Evolutionary conservation across 495 filamentous ascomycete genomes (phyloP), one percentile per base, ranked within the genome.

Genomic region (Penicillium argentinense): DNA sequence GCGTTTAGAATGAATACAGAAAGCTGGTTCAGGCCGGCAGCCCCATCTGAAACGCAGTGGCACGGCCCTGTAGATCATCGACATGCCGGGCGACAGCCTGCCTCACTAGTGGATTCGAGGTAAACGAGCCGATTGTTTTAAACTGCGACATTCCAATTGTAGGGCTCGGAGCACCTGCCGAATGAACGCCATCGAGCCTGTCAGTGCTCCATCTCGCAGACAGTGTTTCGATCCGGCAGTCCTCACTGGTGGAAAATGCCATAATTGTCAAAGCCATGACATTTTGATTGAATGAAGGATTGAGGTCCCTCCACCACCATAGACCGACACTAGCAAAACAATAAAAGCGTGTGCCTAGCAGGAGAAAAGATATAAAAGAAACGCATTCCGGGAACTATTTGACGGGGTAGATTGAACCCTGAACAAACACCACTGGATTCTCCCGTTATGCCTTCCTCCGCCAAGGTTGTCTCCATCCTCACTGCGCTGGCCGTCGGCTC

Each of bases 371-470:
- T 36, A 36, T 36, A 36, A 36, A 36, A 18, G 21, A 21, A 4
- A 18, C 3, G 17, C 16, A 19, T 21, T 8, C 17, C 16, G 16
- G n/a, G n/a, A n/a, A n/a, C n/a, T n/a, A n/a, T n/a, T n/a, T n/a
- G n/a, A n/a, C n/a, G n/a, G n/a, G n/a, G n/a, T n/a, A n/a, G n/a
- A n/a, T n/a, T n/a, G n/a, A n/a, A n/a, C n/a, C n/a, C n/a, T n/a
- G n/a, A n/a, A n/a, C n/a, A n/a, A n/a, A n/a, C n/a, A n/a, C n/a
- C n/a, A n/a, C n/a, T n/a, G n/a, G n/a, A n/a, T n/a, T n/a, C n/a
- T n/a, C n/a, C n/a, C 30, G 43, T 17, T 17, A 60, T 60, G 57
- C 51, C 47, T 43, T 57, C 52, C 13, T 19, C 37, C 12, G 17
- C 25, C 23, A 54, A 58, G 25, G 25, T 37, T 12, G 27, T 55